Evolutionary conservation across 164 flowering plant species (phyloP).

Genomic region (Buxus sempervirens): DNA sequence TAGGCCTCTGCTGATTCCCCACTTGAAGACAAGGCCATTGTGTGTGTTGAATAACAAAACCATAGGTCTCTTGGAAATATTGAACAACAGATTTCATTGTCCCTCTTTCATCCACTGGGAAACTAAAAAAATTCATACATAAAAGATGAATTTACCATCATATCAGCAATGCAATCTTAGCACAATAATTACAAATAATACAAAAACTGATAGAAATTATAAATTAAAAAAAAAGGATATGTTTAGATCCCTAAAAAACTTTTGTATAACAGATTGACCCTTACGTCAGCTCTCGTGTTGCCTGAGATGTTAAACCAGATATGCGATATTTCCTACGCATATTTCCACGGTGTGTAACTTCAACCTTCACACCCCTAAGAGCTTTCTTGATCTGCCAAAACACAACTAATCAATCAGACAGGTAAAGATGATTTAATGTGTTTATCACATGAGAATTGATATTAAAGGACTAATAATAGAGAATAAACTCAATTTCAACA

Average conservation of each 20-base stretch:
- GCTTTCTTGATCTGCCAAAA: slow-evolving; percentile 68
- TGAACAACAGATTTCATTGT: slow-evolving; percentile 85
- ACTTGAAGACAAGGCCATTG: slow-evolving; percentile 98
- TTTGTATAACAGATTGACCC: slow-evolving; percentile 8
- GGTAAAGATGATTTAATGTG: neutral
- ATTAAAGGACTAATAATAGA: too few relatives aligned
- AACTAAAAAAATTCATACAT: slow-evolving; percentile 29
- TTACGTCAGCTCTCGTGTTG: slow-evolving; percentile 79
- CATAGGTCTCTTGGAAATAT: slow-evolving; percentile 87
- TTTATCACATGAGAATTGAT: neutral
- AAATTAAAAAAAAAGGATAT: too few relatives aligned
- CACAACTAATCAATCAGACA: neutral
- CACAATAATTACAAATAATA: neutral
- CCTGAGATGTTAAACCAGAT: slow-evolving; percentile 71
- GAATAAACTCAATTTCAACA: neutral
- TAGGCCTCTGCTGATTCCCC: slow-evolving; percentile 83
- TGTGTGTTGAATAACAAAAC: slow-evolving; percentile 70
- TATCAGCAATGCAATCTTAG: neutral
- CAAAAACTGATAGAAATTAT: neutral
- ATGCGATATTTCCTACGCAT: slow-evolving; percentile 84
- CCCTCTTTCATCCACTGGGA: slow-evolving; percentile 79
- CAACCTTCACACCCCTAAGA: slow-evolving; percentile 75
- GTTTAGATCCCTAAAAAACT: neutral
- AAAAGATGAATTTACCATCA: neutral
- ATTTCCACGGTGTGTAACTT: slow-evolving; percentile 76